Percentiles rank a stretch among this genome's conserved stretches.
Evolutionary conservation across 2,329 filamentous ascomycete genomes (phyloP).

Genomic region (Diaporthe caulivora): DNA sequence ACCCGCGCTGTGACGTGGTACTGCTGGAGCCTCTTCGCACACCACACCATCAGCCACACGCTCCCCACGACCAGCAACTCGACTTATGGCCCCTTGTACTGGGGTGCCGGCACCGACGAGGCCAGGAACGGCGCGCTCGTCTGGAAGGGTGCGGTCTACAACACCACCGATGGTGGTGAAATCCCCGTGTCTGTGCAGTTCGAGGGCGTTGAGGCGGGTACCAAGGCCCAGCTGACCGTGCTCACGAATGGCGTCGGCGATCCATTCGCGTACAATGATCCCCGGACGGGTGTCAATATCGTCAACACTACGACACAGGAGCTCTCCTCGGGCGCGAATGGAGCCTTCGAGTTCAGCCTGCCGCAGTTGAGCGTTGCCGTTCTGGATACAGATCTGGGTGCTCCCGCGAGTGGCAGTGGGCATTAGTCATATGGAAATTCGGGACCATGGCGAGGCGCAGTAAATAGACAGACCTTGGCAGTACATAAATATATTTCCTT

Average conservation of each 20-base stretch:
- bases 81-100: conserved; percentile 61
- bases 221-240: conserved; percentile 57
- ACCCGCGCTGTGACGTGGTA: conserved; percentile 64
- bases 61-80: conserved; percentile 56
- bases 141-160: conserved; percentile 67
- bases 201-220: conserved; percentile 55
- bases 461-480: neutral
- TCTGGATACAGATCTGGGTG: conserved; percentile 55
- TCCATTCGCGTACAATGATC: conserved; percentile 59
- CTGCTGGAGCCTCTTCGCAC: conserved; percentile 62
- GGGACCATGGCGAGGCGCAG: neutral
- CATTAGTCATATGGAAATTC: neutral
- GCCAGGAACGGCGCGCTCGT: conserved; percentile 53
- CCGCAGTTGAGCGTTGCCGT: conserved; percentile 69
- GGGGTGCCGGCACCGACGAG: conserved; percentile 61
- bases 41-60: conserved; percentile 59
- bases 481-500: conserved; percentile 2
- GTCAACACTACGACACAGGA: conserved; percentile 56
- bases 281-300: conserved; percentile 60
- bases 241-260: conserved; percentile 56
- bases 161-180: conserved; percentile 58
- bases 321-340: conserved; percentile 58
- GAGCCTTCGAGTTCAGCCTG: conserved; percentile 64
- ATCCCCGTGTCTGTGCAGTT: conserved; percentile 61
- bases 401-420: neutral